Base-by-base conservation (phyloP, 108 stramenopile genomes). In the Nannochloropsis gaditana region DNA sequence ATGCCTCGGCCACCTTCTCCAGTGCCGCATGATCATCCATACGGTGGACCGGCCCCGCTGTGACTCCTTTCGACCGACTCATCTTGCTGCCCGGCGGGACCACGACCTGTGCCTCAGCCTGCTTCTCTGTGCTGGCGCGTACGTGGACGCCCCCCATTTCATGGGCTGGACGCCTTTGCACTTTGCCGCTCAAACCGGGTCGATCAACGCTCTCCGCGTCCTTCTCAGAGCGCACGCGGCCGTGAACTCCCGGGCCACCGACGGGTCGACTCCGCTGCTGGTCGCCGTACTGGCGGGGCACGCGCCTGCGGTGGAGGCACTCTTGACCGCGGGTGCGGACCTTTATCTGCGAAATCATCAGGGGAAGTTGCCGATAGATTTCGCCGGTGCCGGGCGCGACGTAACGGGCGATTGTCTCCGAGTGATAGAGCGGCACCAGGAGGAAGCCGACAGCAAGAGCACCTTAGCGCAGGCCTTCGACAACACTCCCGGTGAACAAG, bases 1-100 rank as follows among this genome's bases (percentile, higher is more conserved):
- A 73, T 73, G 59, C 59, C 59, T 73, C 15, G 59, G 59, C 59
- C 59, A 73, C 59, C 59, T 73, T n/a, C n/a, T 73, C 19, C 59
- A 73, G n/a, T 6, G 59, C n/a, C 59, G n/a, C 59, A n/a, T n/a
- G 19, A 73, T 73, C 59, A n/a, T n/a, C 59, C 5, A 73, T n/a
- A 73, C 6, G 19, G 19, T 73, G 19, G 59, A 73, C 59, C n/a
- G 15, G n/a, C 59, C 59, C 59, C 59, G 59, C 19, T 0, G 15
- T n/a, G 59, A 73, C 59, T 73, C 59, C 59, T 73, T 73, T n/a
- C 59, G 59, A n/a, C 59, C 59, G 19, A 73, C 59, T 2, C 59
- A 73, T 3, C 59, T 73, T n/a, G 59, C 59, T n/a, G 59, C 59
- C 19, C 19, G 8, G n/a, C 4, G n/a, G n/a, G n/a, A 73, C 4